A percentile compares a stretch with the other conserved stretches of the same genome.
Conservation (phyloP, 345 rosid species). For the Populus alba region DNA sequence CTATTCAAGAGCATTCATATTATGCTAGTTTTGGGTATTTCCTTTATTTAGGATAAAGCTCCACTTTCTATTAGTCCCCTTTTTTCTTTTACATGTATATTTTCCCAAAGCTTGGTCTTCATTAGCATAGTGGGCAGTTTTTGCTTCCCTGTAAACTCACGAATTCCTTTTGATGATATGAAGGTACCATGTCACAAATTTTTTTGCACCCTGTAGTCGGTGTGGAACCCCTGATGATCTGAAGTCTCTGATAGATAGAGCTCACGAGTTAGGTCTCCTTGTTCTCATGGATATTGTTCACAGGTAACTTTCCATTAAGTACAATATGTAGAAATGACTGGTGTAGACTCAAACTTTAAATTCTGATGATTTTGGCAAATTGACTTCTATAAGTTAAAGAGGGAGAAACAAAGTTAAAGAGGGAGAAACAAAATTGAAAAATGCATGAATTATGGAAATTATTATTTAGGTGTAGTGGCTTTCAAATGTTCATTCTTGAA, state of each 20-base stretch:
- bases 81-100: background rate
- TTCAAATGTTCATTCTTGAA: background rate
- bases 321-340: background rate
- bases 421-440: background rate
- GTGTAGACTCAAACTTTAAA: background rate
- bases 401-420: too few relatives aligned
- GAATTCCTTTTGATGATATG: conserved; percentile 31
- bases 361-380: background rate
- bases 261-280: conserved; percentile 88
- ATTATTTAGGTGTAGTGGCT: background rate
- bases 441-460: background rate
- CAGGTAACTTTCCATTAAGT: conserved; percentile 44
- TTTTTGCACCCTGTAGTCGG: conserved; percentile 95
- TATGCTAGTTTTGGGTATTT: conserved; percentile 96
- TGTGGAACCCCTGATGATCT: conserved; percentile 97
- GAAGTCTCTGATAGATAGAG: conserved; percentile 88
- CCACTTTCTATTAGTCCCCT: background rate
- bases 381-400: background rate
- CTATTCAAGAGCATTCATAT: conserved; percentile 95
- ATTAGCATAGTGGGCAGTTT: background rate
- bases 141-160: conserved; percentile 13
- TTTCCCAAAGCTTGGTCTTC: background rate
- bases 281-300: conserved; percentile 99
- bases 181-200: conserved; percentile 96
- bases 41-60: conserved; percentile 13